Base-by-base conservation (phyloP, 495 filamentous ascomycete species). In the Penicillium pulvis region DNA sequence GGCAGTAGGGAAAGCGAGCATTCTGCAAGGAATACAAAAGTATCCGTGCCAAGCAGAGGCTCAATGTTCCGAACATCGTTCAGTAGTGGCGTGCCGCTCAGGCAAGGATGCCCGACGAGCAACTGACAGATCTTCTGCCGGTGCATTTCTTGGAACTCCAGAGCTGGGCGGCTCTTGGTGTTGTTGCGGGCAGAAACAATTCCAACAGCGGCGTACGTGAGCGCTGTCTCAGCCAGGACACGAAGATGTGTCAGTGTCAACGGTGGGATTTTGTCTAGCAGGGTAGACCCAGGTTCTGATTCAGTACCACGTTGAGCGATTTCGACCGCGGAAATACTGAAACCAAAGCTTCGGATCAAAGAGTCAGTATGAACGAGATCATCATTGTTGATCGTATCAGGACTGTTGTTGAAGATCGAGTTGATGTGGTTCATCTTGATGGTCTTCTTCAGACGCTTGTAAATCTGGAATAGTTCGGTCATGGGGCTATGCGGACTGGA, bases 231-330 rank as follows among this genome's bases (percentile, higher is more conserved):
- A 2, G 91, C 87, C 51, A 96, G 76, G 20, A 99, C 87, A 55
- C 92, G 90, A n/a, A 98, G 79, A 68, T 97, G 92, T 0, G 91
- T 92, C 42, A 98, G 71, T 3, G 85, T 80, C 65, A 95, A 83
- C 41, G 90, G 83, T 1, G 93, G 86, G 28, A 98, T 89, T 63
- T 87, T 92, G 58, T 93, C 89, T n/a, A 98, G 67, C 33, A 97
- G 75, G 0, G 88, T 93, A 63, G 81, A 79, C 19, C 89, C 90
- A 35, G 85, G 83, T 42, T 91, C 85, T 4, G 89, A 87, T 56
- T 90, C 88, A 2, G 92, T 77, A 14, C 95, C 94, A 52, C 94
- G 89, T 67, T 97, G 93, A 45, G 91, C 85, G 56, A 99, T 97
- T 71, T 99, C 94, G 6, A 89, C 85, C 0, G 91, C 86, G 2